Evolutionary conservation across 2,329 filamentous ascomycete genomes (phyloP).

Genomic region (Ophiostoma himal-ulmi): DNA sequence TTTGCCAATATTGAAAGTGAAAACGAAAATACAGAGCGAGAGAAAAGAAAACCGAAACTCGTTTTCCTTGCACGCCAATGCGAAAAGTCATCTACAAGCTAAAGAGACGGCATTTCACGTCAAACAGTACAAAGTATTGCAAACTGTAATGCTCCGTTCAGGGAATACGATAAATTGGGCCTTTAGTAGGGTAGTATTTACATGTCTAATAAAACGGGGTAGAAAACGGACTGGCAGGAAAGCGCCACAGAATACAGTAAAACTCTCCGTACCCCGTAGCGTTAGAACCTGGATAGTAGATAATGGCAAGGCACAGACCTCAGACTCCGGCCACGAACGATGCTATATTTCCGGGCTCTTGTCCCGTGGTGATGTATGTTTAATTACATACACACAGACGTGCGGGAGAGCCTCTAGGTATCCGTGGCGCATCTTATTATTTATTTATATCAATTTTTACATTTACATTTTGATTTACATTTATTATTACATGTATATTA

Average conservation of each 20-base stretch:
- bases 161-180: neutral
- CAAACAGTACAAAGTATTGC: no score
- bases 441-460: neutral
- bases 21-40: neutral
- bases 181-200: neutral
- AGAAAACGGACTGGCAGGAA: neutral
- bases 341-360: neutral
- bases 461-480: no score
- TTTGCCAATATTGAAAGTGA: neutral
- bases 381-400: neutral
- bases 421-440: neutral
- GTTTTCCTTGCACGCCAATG: no score
- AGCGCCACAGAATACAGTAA: neutral
- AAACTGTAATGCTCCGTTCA: neutral
- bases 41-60: neutral
- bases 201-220: neutral
- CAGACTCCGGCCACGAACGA: neutral
- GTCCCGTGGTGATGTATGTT: neutral
- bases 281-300: neutral
- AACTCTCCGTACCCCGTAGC: neutral
- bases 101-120: no score
- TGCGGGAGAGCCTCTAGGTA: neutral
- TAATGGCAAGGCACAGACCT: neutral
- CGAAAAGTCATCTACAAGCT: no score
- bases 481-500: no score